Base-by-base conservation (phyloP, 1,284 basidiomycete species). In the Moniliophthora roreri region DNA sequence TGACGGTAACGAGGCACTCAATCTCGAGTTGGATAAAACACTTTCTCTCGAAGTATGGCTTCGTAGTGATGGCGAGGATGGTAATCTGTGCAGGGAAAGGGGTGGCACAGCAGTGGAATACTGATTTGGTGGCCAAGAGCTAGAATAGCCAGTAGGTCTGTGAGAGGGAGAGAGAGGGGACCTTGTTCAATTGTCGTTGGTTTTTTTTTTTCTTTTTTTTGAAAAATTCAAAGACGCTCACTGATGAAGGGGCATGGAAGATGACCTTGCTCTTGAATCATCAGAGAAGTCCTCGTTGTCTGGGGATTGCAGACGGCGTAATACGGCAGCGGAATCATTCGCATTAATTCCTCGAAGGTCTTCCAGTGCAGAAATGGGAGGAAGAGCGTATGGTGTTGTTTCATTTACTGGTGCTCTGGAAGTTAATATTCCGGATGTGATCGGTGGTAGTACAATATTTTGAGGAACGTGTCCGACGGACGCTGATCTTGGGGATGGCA, bases 281-380 rank as follows among this genome's bases (percentile, higher is more conserved):
- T 26, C 15, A 42, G 37, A 44, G 21, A 28, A 34, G n/a, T 32
- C 34, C 9, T 46, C 50, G 35, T 48, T 42, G 24, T 56, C 55
- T n/a, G 42, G 45, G 21, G 40, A 20, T n/a, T 45, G 35, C 16
- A 88, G 67, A 16, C 86, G 74, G 53, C 80, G 70, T 39, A 89
- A 65, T 2, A 89, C 85, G 6, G 84, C 78, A 10, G 81, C 78
- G 1, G 85, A 81, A 62, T 87, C 84, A 39, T 78, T 74, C 1
- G 72, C 71, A 39, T 74, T 69, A 18, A 78, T 68, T 2, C 79
- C 78, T 11, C 79, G 72, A 41, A 80, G 64, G 55, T 81, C 80
- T 63, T 87, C 85, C 59, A 89, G 68, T 0, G 82, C 79, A 4
- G 85, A 84, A 54, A 89, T 88, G 0, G 85, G 84, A 1, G 86